phyloP scores from a whole-genome alignment of 805 yeast genomes.

The Cyberlindnera meyerae region DNA sequence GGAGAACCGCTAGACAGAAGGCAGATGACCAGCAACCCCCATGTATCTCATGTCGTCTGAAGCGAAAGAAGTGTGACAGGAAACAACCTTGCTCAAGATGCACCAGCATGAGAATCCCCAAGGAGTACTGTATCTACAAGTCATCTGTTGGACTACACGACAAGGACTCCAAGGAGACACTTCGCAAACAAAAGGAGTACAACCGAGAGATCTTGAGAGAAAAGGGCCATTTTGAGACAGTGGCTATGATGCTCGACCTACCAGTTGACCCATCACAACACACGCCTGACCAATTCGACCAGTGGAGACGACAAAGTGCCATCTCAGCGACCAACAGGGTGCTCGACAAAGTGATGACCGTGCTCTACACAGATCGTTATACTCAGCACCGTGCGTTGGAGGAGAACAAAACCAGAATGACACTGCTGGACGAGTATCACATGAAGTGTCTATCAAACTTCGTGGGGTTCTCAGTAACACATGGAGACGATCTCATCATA shows the following conservation, averaged over 20 bases:
- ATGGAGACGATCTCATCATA: conserved; percentile 1
- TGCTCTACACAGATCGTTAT: neutral
- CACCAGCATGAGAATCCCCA: neutral
- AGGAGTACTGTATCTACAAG: conserved; percentile 4
- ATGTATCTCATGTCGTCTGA: conserved; percentile 5
- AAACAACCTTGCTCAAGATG: conserved; percentile 1
- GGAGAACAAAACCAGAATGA: neutral
- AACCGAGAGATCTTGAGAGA: conserved; percentile 2
- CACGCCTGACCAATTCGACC: neutral
- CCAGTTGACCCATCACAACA: neutral
- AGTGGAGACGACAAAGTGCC: neutral
- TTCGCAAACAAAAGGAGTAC: neutral
- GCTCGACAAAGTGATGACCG: no score
- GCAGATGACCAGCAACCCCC: no score
- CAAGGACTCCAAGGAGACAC: conserved; percentile 2
- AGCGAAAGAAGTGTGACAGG: conserved; percentile 6
- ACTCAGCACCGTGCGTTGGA: neutral
- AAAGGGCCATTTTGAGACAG: neutral
- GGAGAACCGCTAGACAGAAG: no score
- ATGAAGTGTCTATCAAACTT: neutral
- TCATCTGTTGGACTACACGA: conserved; percentile 1
- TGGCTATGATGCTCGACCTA: neutral
- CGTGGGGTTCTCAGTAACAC: neutral
- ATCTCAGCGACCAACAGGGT: no score
- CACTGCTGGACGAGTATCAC: neutral